Base-by-base conservation (phyloP, 352 stramenopile genomes). In the Globisporangium radiosum region DNA sequence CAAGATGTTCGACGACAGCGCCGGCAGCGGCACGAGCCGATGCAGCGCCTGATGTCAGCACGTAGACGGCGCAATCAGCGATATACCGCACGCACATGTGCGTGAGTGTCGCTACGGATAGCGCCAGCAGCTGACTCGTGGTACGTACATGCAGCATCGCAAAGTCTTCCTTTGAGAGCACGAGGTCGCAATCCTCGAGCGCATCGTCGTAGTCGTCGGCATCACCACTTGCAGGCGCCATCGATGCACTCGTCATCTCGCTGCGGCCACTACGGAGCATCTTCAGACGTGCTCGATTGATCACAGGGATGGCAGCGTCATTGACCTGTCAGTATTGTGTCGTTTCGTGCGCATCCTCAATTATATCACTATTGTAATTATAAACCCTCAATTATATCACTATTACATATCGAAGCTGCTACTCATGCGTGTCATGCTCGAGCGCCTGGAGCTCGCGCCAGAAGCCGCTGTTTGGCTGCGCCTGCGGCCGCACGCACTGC, bases 381-480 rank as follows among this genome's bases (percentile, higher is more conserved):
- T 14, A 5, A 36, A 33, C 3, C 25, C 25, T 33, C 25, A 3
- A 33, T 33, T 33, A 33, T 33, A 33, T 33, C 25, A 33, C 25
- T 33, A 33, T 33, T 33, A 19, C 17, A 19, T 10, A 45, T 9
- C 14, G 1, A 5, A n/a, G 25, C 25, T 43, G 44, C 19, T 51
- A 11, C 7, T 14, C 19, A 7, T 39, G 36, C 15, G 11, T 33
- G 14, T 48, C 52, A 4, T 58, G 49, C 47, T 91, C 83, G 0
- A 80, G 75, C 1, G 61, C 55, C 5, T 68, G 48, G 7, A 94
- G 65, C 33, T 88, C 67, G 1, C 51, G 47, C 56, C 80, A 76
- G 54, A 94, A 94, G 1, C 81, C 82, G 13, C 68, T 67, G 52
- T 94, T 94, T 8, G 81, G 80, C 33, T 83, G 69, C 4, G 75